Percentiles rank a stretch among this genome's conserved stretches.
These are phyloP conservation scores for Eucalyptus sp. DNA, from an alignment of 345 rosid species.

Conservation along the genomic window DNA sequence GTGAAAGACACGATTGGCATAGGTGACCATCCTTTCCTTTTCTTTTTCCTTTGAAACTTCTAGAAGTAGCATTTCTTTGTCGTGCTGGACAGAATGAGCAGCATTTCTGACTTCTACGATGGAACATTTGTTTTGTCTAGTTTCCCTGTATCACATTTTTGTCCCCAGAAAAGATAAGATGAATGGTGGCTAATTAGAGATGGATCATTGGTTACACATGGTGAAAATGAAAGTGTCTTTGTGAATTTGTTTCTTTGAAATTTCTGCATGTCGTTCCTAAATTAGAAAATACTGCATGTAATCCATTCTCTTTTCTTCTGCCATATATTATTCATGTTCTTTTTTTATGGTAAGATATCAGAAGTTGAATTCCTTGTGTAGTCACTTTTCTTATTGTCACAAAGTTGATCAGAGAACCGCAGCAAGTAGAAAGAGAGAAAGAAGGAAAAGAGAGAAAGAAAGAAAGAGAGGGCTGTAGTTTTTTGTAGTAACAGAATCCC, in stretches of 20 bases:
- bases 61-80: neutral
- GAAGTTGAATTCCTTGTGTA: neutral
- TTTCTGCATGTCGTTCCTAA: neutral
- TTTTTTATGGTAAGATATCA: neutral
- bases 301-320: neutral
- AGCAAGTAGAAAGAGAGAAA: too few relatives aligned
- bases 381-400: neutral
- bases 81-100: neutral
- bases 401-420: too few relatives aligned
- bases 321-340: neutral
- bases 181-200: neutral
- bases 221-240: neutral
- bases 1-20: slow-evolving; percentile 6
- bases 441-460: too few relatives aligned
- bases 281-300: neutral
- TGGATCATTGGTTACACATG: neutral
- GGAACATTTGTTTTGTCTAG: neutral
- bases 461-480: too few relatives aligned
- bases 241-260: neutral
- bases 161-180: neutral
- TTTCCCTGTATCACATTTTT: neutral
- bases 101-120: neutral
- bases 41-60: neutral
- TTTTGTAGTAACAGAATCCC: too few relatives aligned
- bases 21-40: slow-evolving; percentile 22